Conservation (phyloP, 78 protist genomes). For the Carpediemonas membranifera region DNA sequence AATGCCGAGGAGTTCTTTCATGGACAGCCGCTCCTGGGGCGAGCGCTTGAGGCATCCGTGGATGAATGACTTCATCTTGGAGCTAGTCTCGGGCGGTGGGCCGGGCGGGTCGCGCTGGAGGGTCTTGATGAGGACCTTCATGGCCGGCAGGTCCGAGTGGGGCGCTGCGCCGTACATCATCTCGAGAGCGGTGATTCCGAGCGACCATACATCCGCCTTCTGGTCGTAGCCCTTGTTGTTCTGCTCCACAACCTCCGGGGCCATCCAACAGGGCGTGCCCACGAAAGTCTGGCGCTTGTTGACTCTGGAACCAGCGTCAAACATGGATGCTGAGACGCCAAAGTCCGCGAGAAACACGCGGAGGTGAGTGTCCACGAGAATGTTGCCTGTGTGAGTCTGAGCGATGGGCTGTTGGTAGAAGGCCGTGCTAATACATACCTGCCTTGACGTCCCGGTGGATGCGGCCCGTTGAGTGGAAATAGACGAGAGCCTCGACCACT, state of each 20-base stretch:
- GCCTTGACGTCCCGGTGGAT: conserved; percentile 41
- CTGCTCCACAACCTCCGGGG: too few species aligned
- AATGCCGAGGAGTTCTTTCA: too few species aligned
- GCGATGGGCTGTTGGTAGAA: background rate
- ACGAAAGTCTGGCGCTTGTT: too few species aligned
- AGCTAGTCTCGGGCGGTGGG: too few species aligned
- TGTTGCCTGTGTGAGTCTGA: conserved; percentile 26
- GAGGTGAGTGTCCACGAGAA: conserved; percentile 39
- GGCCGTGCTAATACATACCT: too few species aligned
- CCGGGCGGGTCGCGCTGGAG: conserved; percentile 4
- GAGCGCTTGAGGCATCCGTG: too few species aligned
- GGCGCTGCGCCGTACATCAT: conserved; percentile 37
- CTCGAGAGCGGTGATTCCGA: conserved; percentile 45
- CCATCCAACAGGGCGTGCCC: too few species aligned
- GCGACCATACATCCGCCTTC: conserved; percentile 31
- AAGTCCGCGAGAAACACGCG: conserved; percentile 60
- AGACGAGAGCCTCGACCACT: conserved; percentile 2
- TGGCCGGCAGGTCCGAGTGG: background rate
- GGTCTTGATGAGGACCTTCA: conserved; percentile 25
- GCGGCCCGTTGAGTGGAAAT: conserved; percentile 37
- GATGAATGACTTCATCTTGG: too few species aligned
- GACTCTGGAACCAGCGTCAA: background rate
- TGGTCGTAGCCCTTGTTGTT: conserved; percentile 6
- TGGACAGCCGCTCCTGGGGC: too few species aligned
- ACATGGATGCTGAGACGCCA: conserved; percentile 30